These are phyloP conservation scores for Arctium minus DNA, from an alignment of 129 eudicot genomes.

Conservation along the genomic window DNA sequence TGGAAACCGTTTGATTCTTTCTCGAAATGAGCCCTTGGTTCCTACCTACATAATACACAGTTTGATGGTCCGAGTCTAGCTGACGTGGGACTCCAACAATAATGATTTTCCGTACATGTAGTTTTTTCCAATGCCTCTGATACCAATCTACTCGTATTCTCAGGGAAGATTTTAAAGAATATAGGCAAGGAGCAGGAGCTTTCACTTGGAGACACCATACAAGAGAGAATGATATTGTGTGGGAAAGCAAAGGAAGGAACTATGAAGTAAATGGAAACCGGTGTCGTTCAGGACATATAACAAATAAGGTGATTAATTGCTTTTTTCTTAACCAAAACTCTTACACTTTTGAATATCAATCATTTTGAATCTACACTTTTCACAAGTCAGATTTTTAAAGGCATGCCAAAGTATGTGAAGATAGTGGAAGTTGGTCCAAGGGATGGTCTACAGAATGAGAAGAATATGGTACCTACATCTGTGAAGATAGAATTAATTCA, in stretches of 20 bases:
- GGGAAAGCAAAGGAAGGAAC: conserved; percentile 53
- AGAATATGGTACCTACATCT: conserved; percentile 65
- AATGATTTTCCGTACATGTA: background rate
- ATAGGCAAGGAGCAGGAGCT: conserved; percentile 52
- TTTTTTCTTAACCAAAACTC: background rate
- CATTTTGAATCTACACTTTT: background rate
- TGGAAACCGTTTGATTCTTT: no score
- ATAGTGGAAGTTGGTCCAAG: conserved; percentile 99
- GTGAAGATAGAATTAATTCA: conserved; percentile 80
- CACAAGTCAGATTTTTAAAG: conserved; percentile 45
- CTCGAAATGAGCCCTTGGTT: no score
- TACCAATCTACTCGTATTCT: background rate
- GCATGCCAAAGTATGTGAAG: conserved; percentile 80
- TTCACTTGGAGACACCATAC: conserved; percentile 42
- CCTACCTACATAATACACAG: no score
- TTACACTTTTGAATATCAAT: background rate
- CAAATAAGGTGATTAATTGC: conserved; percentile 47
- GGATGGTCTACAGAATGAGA: conserved; percentile 93
- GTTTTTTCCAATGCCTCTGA: background rate
- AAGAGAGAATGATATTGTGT: conserved; percentile 41
- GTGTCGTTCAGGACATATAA: conserved; percentile 24
- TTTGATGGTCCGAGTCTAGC: no score
- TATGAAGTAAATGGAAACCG: conserved; percentile 30
- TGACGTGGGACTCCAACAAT: no score
- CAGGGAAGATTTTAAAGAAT: conserved; percentile 71